Percentiles rank a stretch among this genome's conserved stretches.
phyloP scores from a whole-genome alignment of 371 early-diverging fungal species.

The Apophysomyces elegans region DNA sequence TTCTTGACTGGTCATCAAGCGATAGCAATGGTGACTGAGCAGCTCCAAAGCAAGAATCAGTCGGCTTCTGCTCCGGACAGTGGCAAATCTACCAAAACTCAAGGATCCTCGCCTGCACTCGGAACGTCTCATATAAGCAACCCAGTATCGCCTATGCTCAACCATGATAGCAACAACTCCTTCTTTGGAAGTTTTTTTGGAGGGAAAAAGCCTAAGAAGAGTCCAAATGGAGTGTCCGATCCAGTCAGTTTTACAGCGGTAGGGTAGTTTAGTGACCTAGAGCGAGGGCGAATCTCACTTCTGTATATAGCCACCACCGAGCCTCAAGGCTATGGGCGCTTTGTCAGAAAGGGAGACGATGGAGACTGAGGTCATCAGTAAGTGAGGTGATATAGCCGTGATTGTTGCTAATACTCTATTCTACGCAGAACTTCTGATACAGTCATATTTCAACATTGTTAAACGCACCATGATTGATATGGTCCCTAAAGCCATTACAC shows the following conservation, averaged over 20 bases:
- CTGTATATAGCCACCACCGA: slow-evolving; percentile 79
- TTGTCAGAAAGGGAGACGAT: slow-evolving; percentile 95
- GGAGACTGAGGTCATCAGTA: slow-evolving; percentile 98
- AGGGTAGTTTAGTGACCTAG: not conserved
- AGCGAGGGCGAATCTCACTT: not conserved
- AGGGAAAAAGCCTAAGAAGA: slow-evolving; percentile 74
- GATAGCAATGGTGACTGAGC: slow-evolving; percentile 90
- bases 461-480: slow-evolving; percentile 98
- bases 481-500: slow-evolving; percentile 99
- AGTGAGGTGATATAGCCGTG: slow-evolving; percentile 31
- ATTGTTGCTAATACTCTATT: not conserved
- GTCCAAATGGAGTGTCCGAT: slow-evolving; percentile 63
- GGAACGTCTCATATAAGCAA: slow-evolving; percentile 36
- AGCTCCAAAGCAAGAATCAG: slow-evolving; percentile 65
- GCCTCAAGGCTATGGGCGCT: slow-evolving; percentile 93
- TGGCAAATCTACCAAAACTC: slow-evolving; percentile 28
- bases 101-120: not conserved
- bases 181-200: slow-evolving; percentile 98
- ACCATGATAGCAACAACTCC: slow-evolving; percentile 52
- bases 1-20: slow-evolving; percentile 97
- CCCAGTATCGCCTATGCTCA: slow-evolving; percentile 26
- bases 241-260: slow-evolving; percentile 52
- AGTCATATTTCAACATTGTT: slow-evolving; percentile 96
- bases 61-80: slow-evolving; percentile 41
- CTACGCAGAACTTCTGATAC: slow-evolving; percentile 82